Evolutionary conservation across 1,284 basidiomycete species (phyloP).

Genomic region (Puccinia coronata): DNA sequence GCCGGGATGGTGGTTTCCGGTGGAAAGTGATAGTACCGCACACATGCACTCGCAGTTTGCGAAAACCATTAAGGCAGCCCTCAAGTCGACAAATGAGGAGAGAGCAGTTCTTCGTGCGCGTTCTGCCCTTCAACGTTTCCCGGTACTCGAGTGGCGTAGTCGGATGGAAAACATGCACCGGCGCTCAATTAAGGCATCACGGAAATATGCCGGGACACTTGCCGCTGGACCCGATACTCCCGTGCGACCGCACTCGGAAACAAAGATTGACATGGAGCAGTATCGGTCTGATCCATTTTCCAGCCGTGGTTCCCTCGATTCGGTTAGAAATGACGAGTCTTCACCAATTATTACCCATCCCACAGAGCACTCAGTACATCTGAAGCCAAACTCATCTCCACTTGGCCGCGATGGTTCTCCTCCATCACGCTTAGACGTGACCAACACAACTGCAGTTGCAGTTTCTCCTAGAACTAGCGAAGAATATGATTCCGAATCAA

Average conservation of each 20-base stretch:
- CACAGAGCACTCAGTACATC: neutral
- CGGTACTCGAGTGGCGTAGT: constrained; percentile 92
- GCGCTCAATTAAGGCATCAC: constrained; percentile 74
- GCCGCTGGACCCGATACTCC: constrained; percentile 68
- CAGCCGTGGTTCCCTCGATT: constrained; percentile 8
- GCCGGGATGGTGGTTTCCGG: constrained; percentile 76
- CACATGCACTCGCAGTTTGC: constrained; percentile 93
- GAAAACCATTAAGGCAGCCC: constrained; percentile 87
- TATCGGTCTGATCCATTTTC: constrained; percentile 6
- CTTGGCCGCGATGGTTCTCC: neutral
- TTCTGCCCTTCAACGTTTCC: constrained; percentile 90
- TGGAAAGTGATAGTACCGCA: constrained; percentile 81
- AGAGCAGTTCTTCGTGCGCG: constrained; percentile 85
- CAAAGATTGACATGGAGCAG: constrained; percentile 26
- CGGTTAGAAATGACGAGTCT: neutral
- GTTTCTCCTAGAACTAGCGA: neutral
- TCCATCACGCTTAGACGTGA: neutral
- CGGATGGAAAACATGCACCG: constrained; percentile 89
- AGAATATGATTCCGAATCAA: neutral
- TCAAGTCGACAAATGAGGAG: constrained; percentile 84
- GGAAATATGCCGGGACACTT: constrained; percentile 68
- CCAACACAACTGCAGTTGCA: neutral
- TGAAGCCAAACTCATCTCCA: neutral
- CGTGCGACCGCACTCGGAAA: constrained; percentile 6
- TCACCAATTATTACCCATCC: neutral